Base-by-base conservation (phyloP, 345 rosid genomes). In the Excoecaria agallocha region DNA sequence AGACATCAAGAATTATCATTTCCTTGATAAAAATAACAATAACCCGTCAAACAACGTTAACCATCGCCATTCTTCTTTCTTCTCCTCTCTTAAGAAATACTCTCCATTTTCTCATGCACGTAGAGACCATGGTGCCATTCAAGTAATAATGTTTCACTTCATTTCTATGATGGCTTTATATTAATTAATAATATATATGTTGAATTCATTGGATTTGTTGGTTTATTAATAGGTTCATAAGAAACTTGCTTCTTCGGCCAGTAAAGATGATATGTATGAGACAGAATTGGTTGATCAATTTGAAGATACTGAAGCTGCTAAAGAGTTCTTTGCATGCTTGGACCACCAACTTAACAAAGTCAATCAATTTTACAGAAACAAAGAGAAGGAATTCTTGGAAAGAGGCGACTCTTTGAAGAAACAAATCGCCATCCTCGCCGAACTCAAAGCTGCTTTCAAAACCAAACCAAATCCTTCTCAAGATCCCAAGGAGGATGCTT, bases 271-370 rank as follows among this genome's bases (percentile, higher is more conserved):
- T 71, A 17, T 85, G 81, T 96, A 96, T 12, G 93, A 89, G 85
- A 96, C 99, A 4, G 98, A 90, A 82, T 80, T 96, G 77, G 68
- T 89, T 0, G 98, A 96, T 76, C 92, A 86, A 68, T 86, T 96
- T 74, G 89, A 85, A 22, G 99, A 93, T 73, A 82, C 84, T 1
- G 98, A 90, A 43, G 94, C 96, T 54, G 90, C 89, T 15, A 85
- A 82, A 75, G 98, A 86, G 66, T 96, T 91, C 77, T 96, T 96
- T 66, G 50, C 78, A 20, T 87, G 98, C 67, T 81, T 96, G 55
- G 99, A 96, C 82, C 43, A 20, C 60, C 96, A 96, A 62, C 96
- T 96, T n/a, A 96, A 93, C 85, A 96, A 96, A 68, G 99, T 91
- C 80, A 96, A 93, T 74, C 91, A 89, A 19, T 96, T 96, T 73